Evolutionary conservation across 2,329 filamentous ascomycete species (phyloP), one percentile per base, ranked within the genome.

Genomic region (Ophiostoma himal-ulmi): DNA sequence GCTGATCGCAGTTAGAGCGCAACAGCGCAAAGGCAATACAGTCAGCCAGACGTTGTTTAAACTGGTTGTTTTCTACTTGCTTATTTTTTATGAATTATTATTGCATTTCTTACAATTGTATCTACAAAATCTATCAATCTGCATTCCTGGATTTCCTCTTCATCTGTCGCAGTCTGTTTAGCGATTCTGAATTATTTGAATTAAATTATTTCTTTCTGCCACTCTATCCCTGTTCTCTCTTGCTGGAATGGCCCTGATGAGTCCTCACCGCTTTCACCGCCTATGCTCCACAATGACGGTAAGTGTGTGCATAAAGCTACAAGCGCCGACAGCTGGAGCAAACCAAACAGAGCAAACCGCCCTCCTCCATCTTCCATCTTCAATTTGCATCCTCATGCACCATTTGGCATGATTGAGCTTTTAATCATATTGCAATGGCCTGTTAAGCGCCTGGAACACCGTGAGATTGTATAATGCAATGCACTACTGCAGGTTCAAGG

Each of bases 191-290:
- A 14, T 34, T 34, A 4, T 7, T 34, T 62, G 17, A 36, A 30
- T 20, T 62, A 26, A 26, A 30, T 30, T 1, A 34, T 62, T 62
- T 62, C 26, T 17, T 62, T 62, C 26, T 62, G 57, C 57, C 57
- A 26, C 57, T 36, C 36, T 11, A 34, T 62, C 57, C 57, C 57
- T 62, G 26, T 13, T 62, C 52, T 17, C 44, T 13, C 11, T 26
- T 22, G 52, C 52, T 57, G n/a, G 22, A 57, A 26, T 57, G 52
- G 22, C 10, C 10, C 52, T 17, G 41, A 14, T 6, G 17, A 30
- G 13, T 22, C 7, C 37, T 68, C 70, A 71, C 71, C 71, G 72
- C 71, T 69, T 67, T 68, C 70, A 71, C 70, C 69, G 72, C 71
- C 70, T 67, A 67, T 39, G 44, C 68, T 68, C 70, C 70, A 68